Evolutionary conservation across 2,329 filamentous ascomycete genomes (phyloP), one percentile per base, ranked within the genome.

Genomic region (Sporothrix phasma): DNA sequence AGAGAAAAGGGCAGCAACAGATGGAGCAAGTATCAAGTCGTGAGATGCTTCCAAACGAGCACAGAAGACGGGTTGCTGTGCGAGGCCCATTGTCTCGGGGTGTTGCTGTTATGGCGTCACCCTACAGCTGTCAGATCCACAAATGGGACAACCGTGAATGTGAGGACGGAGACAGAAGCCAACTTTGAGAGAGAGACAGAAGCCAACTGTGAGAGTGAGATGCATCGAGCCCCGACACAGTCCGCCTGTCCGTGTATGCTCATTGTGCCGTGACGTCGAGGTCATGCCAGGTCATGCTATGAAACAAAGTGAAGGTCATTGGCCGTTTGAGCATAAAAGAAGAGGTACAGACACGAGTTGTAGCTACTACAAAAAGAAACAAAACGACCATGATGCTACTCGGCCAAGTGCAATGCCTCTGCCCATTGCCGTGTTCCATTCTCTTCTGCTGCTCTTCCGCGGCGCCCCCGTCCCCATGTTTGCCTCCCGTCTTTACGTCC

Each of bases 401-500:
- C 56, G 31, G 24, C 26, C 22, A 39, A 59, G 8, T 34, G 31
- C 31, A 45, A 61, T 61, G 41, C 43, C 10, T 41, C 37, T 15
- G 10, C 45, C n/a, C 2, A 61, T n/a, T n/a, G n/a, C n/a, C n/a
- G n/a, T 61, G 45, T 19, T 54, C 51, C 51, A 7, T 51, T 34
- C 10, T 37, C 15, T 15, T 15, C 11, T 37, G 2, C 11, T n/a
- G n/a, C n/a, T n/a, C n/a, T n/a, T n/a, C n/a, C n/a, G n/a, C n/a
- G n/a, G n/a, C n/a, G n/a, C n/a, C n/a, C n/a, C n/a, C n/a, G n/a
- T n/a, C n/a, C n/a, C n/a, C n/a, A n/a, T n/a, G n/a, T n/a, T 15
- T 13, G 11, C 0, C n/a, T 24, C 11, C 13, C 53, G 5, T 11
- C 8, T 1, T 47, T 65, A 78, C 17, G 77, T 78, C 65, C 76